Base-by-base conservation (phyloP, 805 yeast genomes). In the Wickerhamiella spandovensis region DNA sequence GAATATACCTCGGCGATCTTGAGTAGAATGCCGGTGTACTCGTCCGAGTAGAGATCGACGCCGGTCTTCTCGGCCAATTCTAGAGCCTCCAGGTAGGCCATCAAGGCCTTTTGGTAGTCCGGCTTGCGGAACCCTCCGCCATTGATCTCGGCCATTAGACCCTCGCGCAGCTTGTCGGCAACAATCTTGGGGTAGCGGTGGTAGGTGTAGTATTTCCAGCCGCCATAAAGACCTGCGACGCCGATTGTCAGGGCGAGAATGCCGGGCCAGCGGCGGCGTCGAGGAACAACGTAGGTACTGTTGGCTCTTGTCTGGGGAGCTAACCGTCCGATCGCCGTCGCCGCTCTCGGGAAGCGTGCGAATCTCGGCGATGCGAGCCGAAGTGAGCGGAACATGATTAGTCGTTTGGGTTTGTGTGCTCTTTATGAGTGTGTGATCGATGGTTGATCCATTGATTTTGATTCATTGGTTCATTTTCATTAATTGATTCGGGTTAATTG, bases 1-100 rank as follows among this genome's bases (percentile, higher is more conserved):
- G 86, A 95, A 61, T 78, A 84, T 87, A 87, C 82, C 60, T 88
- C 95, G 10, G 83, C 95, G 35, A 86, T 70, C 60, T 89, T 86
- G 63, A 90, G 71, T 60, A 89, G 95, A 48, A 90, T 77, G 0
- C 97, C 96, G 0, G 97, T 89, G 64, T 84, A 89, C 60, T 84
- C 90, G 60, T 86, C 92, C 51, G 78, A 72, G 30, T 83, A 58
- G 10, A 74, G 74, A 54, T 77, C 75, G 67, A 86, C 63, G 0
- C 72, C 72, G 44, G 78, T 66, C 24, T 72, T 68, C 37, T 79
- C 74, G 39, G 87, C 81, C 54, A 76, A 73, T 25, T 77, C 72
- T 24, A 88, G 67, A 0, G 95, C 95, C 55, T 82, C 81, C 43
- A 85, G 73, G 65, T 89, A 90, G 57, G 74, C 72, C 51, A 75